Evolutionary conservation across 306 rosid species (phyloP).

Genomic region (Astragalus membranaceus): DNA sequence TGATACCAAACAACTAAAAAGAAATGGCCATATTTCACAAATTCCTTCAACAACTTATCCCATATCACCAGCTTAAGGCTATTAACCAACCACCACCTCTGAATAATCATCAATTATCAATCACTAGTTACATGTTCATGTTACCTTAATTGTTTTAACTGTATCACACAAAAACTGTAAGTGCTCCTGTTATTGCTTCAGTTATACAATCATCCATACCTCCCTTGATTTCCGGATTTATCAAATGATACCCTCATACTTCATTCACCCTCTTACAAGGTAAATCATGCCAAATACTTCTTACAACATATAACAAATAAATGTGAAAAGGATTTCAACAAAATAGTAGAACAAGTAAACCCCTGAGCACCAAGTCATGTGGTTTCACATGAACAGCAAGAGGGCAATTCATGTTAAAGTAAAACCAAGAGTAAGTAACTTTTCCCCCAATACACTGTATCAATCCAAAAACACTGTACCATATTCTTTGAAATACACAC

Average conservation of each 20-base stretch:
- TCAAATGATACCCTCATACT: background rate
- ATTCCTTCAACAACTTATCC: slow-evolving; percentile 5
- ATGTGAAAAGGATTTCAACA: background rate
- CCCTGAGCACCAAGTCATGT: background rate
- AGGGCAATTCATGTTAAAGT: background rate
- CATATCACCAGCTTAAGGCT: background rate
- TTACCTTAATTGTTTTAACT: slow-evolving; percentile 8
- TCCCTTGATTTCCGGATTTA: slow-evolving; percentile 9
- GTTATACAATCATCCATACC: background rate
- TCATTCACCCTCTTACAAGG: slow-evolving; percentile 12
- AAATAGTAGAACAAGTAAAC: background rate
- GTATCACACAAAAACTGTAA: slow-evolving; percentile 12
- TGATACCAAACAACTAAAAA: background rate
- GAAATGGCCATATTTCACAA: background rate
- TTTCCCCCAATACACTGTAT: background rate
- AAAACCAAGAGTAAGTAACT: background rate
- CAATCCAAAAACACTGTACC: background rate
- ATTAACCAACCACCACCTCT: background rate
- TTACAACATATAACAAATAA: background rate
- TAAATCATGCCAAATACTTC: background rate
- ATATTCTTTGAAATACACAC: background rate
- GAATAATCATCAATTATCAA: background rate
- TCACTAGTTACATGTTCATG: background rate
- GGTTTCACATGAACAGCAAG: background rate
- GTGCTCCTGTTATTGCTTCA: background rate